Evolutionary conservation across 2,329 filamentous ascomycete species (phyloP).

Genomic region (Colletotrichum sp.): DNA sequence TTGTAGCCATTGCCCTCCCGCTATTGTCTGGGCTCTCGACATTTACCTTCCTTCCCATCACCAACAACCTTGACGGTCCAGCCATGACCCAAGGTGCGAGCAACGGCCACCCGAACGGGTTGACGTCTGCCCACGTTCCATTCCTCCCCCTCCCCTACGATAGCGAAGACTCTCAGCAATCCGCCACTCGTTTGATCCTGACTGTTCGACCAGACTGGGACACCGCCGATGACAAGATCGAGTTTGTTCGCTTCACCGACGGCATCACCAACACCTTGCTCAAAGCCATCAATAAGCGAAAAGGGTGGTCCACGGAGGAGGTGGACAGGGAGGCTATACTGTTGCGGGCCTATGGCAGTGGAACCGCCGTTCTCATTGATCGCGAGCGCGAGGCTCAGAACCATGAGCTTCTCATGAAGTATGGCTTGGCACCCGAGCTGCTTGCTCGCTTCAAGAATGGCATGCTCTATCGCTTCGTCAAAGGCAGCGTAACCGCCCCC

Average conservation of each 20-base stretch:
- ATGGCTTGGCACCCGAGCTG: slow-evolving; percentile 83
- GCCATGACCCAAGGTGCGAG: slow-evolving; percentile 21
- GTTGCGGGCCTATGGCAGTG: slow-evolving; percentile 91
- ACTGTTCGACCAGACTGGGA: slow-evolving; percentile 86
- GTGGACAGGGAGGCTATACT: slow-evolving; percentile 86
- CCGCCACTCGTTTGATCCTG: slow-evolving; percentile 79
- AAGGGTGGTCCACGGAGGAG: slow-evolving; percentile 74
- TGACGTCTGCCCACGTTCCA: slow-evolving; percentile 51
- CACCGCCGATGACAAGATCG: slow-evolving; percentile 72
- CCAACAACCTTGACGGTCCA: not conserved
- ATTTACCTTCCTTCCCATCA: not conserved
- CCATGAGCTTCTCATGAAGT: slow-evolving; percentile 85
- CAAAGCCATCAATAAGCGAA: slow-evolving; percentile 73
- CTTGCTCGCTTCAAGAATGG: slow-evolving; percentile 95
- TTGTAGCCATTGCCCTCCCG: slow-evolving; percentile 4
- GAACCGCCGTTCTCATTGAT: slow-evolving; percentile 94
- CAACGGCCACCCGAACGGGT: slow-evolving; percentile 37
- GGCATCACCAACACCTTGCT: slow-evolving; percentile 96
- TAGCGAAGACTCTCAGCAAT: slow-evolving; percentile 75
- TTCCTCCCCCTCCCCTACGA: slow-evolving; percentile 82
- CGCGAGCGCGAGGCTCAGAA: slow-evolving; percentile 81
- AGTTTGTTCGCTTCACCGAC: slow-evolving; percentile 92
- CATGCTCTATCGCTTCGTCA: slow-evolving; percentile 91
- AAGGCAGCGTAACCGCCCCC: slow-evolving; percentile 79
- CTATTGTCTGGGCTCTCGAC: slow-evolving; percentile 11